Percentiles rank a stretch among this genome's conserved stretches.
These are phyloP conservation scores for Vigna radiata DNA, from an alignment of 306 rosid species.

Conservation along the genomic window DNA sequence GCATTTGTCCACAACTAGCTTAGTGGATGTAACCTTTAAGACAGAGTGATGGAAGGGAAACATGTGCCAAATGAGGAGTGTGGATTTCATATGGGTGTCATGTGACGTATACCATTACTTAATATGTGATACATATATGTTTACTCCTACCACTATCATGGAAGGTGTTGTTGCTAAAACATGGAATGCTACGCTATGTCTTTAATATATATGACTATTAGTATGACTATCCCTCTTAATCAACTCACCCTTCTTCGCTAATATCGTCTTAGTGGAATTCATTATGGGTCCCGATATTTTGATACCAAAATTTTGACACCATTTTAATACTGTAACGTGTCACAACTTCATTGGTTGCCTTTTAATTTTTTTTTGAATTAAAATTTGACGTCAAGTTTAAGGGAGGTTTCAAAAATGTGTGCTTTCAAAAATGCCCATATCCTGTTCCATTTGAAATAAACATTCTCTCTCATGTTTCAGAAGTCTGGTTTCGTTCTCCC, in stretches of 20 bases:
- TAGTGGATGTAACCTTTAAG: slow-evolving; percentile 50
- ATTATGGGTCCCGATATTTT: background rate
- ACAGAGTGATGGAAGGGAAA: slow-evolving; percentile 33
- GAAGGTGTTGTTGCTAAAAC: slow-evolving; percentile 40
- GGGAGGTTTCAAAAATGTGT: no score
- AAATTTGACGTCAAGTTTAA: no score
- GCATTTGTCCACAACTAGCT: slow-evolving; percentile 50
- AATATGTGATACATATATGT: slow-evolving; percentile 23
- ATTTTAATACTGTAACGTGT: no score
- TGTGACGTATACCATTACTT: slow-evolving; percentile 45
- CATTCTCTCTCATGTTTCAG: no score
- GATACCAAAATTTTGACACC: no score
- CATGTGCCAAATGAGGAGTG: slow-evolving; percentile 50
- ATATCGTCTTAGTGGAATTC: slow-evolving; percentile 39
- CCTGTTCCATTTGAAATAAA: no score
- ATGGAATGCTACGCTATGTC: slow-evolving; percentile 23
- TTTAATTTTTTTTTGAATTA: no score
- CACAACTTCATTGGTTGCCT: no score
- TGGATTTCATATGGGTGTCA: slow-evolving; percentile 32
- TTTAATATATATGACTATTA: slow-evolving; percentile 2
- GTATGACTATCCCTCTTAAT: no score
- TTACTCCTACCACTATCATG: slow-evolving; percentile 14
- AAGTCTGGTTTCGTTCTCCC: no score
- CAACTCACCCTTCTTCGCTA: slow-evolving; percentile 30
- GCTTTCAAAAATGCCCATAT: no score